Base-by-base conservation (phyloP, 495 filamentous ascomycete species). In the Penicillium chermesinum region DNA sequence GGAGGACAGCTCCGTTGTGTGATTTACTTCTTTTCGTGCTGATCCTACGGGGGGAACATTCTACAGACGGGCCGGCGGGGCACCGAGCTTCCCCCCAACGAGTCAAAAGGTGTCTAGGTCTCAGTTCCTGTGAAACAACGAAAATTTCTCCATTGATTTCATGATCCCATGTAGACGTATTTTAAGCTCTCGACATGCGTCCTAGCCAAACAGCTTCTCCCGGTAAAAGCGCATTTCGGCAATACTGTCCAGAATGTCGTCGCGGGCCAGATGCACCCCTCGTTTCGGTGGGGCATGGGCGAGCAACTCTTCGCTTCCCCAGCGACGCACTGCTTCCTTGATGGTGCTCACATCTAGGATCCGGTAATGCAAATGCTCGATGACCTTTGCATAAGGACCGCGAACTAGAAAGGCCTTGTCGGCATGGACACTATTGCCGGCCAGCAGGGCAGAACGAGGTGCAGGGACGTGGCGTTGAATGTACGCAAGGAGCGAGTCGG, bases 201-300 rank as follows among this genome's bases (percentile, higher is more conserved):
- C 38, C 40, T 22, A 48, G 18, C 48, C 48, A 59, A 75, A 73
- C 21, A 75, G 41, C 22, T 50, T 51, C 32, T 62, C 61, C 44
- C 57, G 81, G 65, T 94, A 98, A 63, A 86, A 95, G 49, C 72
- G 77, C 54, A 91, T 89, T 67, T 98, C 93, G 44, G 77, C 83
- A 52, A 98, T 96, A 64, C 91, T 96, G 66, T 98, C 93, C 32
- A 96, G 63, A 57, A 98, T 96, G 71, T 98, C 93, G 49, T 85
- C 81, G 50, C 79, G 77, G 0, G 93, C 93, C 65, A 91, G 76
- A 72, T 98, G 93, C 14, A 87, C 68, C 38, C 74, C 76, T 52
- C 77, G 77, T 70, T 98, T 98, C 42, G 54, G 59, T 2, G 93
- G 93, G 13, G 78, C 80, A 34, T 67, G 63, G 40, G 57, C 48